phyloP scores from a whole-genome alignment of 192 early-diverging fungal species.

The Coemansia sp. region DNA sequence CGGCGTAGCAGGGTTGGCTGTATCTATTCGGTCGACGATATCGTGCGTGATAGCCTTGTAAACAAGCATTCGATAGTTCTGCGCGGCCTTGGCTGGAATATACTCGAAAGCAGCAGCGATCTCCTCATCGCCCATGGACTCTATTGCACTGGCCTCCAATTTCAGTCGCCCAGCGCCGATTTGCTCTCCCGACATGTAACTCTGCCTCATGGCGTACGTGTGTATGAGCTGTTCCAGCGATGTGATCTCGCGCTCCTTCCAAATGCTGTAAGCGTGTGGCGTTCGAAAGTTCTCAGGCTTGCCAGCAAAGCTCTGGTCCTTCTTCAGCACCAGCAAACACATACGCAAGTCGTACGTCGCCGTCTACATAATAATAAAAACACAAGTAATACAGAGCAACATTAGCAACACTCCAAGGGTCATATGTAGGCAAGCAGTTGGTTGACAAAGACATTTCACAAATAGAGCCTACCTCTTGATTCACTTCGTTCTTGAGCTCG shows the following conservation, averaged over 20 bases:
- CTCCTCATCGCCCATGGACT: conserved; percentile 38
- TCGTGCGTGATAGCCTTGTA: conserved; percentile 41
- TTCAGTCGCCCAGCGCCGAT: conserved; percentile 39
- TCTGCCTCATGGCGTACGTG: conserved; percentile 43
- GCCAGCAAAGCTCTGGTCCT: conserved; percentile 53
- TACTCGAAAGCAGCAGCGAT: conserved; percentile 53
- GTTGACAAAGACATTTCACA: not conserved
- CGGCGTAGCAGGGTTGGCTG: not conserved
- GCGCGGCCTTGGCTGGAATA: conserved; percentile 42
- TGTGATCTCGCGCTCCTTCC: conserved; percentile 58
- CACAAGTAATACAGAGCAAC: not conserved
- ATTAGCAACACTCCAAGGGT: not conserved
- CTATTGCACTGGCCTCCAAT: conserved; percentile 36
- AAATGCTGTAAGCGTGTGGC: conserved; percentile 40
- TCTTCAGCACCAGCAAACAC: conserved; percentile 46
- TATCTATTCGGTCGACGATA: conserved; percentile 21
- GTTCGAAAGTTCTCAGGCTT: conserved; percentile 47
- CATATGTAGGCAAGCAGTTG: not conserved
- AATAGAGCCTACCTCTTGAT: conserved; percentile 38
- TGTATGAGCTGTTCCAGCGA: conserved; percentile 56
- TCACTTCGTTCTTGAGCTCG: conserved; percentile 46
- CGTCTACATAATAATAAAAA: conserved; percentile 24
- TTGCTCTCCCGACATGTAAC: conserved; percentile 50
- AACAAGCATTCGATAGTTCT: conserved; percentile 38
- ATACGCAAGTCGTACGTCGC: conserved; percentile 48